phyloP scores from a whole-genome alignment of 169 alveolate genomes.

The Pseudocohnilembus persalinus region DNA sequence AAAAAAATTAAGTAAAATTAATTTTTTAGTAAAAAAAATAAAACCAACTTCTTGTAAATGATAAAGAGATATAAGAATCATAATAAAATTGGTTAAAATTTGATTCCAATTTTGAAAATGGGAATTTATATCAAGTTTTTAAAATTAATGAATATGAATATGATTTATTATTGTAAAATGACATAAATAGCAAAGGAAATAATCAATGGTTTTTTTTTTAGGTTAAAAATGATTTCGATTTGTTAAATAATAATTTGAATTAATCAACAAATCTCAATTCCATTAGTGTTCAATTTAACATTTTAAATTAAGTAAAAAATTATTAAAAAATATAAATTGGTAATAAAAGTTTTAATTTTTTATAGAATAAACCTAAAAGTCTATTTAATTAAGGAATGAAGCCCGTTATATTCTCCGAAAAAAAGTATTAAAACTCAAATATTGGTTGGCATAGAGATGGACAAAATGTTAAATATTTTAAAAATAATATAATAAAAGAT shows the following conservation, averaged over 20 bases:
- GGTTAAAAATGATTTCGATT: background rate
- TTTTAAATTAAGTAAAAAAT: slow-evolving; percentile 24
- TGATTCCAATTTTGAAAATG: background rate
- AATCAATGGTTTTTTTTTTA: background rate
- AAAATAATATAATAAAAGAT: slow-evolving; percentile 45
- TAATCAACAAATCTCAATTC: too few relatives aligned
- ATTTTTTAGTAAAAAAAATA: too few relatives aligned
- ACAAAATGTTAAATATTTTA: slow-evolving; percentile 48
- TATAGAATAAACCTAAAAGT: slow-evolving; percentile 28
- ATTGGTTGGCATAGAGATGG: slow-evolving; percentile 69
- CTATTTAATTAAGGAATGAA: slow-evolving; percentile 85
- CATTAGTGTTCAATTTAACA: slow-evolving; percentile 27
- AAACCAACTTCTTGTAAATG: too few relatives aligned
- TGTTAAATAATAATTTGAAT: too few relatives aligned
- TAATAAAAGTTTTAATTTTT: slow-evolving; percentile 65
- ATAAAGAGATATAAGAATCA: too few relatives aligned
- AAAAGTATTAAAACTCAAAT: slow-evolving; percentile 22
- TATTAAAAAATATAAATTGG: slow-evolving; percentile 60
- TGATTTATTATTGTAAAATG: background rate
- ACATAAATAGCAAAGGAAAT: background rate
- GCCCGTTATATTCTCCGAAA: slow-evolving; percentile 47
- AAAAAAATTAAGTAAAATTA: too few relatives aligned
- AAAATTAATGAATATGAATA: background rate
- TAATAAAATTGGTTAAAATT: too few relatives aligned
- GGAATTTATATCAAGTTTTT: background rate